Evolutionary conservation across 257 asterid genomes (phyloP), one percentile per base, ranked within the genome.

Genomic region (Solanum peruvianum): DNA sequence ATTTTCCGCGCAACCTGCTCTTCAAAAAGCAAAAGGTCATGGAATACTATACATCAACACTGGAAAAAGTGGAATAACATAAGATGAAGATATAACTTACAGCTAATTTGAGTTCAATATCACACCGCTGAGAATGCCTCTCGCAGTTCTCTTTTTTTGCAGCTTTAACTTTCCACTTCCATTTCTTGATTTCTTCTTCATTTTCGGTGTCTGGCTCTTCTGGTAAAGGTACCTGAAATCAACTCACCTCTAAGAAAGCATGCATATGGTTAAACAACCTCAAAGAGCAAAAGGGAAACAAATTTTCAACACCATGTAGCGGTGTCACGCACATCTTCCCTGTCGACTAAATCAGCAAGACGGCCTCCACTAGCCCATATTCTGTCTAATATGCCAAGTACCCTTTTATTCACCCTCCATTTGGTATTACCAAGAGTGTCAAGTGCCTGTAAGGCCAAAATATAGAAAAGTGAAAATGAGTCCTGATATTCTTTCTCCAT

Each of bases 1-100:
- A 97, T 93, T 94, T 94, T 96, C 90, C 99, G 93, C 47, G 98
- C 97, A 85, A 96, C 99, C 99, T 97, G 92, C 89, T 90, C 95
- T 90, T 89, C 83, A 88, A 88, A 88, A 88, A 88, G 76, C 87
- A 85, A 75, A 58, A 25, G 25, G 45, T 83, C 60, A 86, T 89
- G 87, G 72, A 72, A 76, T 49, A 62, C 44, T 49, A 88, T 60
- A 85, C 64, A 49, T 60, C 41, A 47, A 71, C 15, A 49, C 42
- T 35, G 45, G 80, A 75, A 64, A 27, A 25, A 47, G 37, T n/a
- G 52, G 70, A 88, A 58, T 35, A 25, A 70, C 80, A 45, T 41
- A 37, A 69, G 58, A 75, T 15, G 58, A 81, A 58, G 87, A 87
- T 87, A 91, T 86, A 89, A 85, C 98, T 92, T 92, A 97, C 99